A percentile compares a stretch with the other conserved stretches of the same genome.
phyloP scores from a whole-genome alignment of 1,139 yeast genomes.

The Debaryomyces singareniensis region DNA sequence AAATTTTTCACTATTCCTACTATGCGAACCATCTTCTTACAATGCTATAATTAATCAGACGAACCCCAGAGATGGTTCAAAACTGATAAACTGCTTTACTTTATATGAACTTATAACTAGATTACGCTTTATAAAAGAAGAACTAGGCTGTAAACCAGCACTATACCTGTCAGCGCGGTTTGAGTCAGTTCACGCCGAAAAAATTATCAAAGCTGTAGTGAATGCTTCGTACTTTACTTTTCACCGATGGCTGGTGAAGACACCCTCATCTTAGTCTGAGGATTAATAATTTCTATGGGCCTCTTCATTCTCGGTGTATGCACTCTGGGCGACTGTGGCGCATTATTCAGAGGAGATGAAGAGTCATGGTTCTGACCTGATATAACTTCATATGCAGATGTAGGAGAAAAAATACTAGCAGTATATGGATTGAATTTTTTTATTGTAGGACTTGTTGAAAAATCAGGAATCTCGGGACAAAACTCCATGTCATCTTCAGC shows the following conservation, averaged over 20 bases:
- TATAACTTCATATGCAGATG: constrained; percentile 3
- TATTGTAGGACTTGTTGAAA: constrained; percentile 15
- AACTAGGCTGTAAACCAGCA: no score
- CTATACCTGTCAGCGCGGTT: no score
- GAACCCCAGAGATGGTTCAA: no score
- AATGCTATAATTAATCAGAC: no score
- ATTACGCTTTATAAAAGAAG: no score
- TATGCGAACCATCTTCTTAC: no score
- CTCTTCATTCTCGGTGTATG: constrained; percentile 55
- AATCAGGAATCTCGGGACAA: constrained; percentile 50
- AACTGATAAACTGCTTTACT: no score
- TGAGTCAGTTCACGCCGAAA: no score
- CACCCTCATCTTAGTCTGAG: constrained; percentile 66
- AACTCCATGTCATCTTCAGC: constrained; percentile 61
- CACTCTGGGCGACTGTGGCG: constrained; percentile 28
- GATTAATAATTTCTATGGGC: constrained; percentile 72
- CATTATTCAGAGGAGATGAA: constrained; percentile 7
- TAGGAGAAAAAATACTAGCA: constrained; percentile 49
- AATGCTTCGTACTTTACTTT: no score
- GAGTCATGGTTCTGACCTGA: constrained; percentile 6
- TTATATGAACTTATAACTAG: no score
- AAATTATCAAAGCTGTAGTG: no score
- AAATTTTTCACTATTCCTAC: no score
- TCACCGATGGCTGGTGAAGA: constrained; percentile 58
- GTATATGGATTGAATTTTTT: constrained; percentile 56